Base-by-base conservation (phyloP, 2,329 filamentous ascomycete species). In the Lachnellula occidentalis region DNA sequence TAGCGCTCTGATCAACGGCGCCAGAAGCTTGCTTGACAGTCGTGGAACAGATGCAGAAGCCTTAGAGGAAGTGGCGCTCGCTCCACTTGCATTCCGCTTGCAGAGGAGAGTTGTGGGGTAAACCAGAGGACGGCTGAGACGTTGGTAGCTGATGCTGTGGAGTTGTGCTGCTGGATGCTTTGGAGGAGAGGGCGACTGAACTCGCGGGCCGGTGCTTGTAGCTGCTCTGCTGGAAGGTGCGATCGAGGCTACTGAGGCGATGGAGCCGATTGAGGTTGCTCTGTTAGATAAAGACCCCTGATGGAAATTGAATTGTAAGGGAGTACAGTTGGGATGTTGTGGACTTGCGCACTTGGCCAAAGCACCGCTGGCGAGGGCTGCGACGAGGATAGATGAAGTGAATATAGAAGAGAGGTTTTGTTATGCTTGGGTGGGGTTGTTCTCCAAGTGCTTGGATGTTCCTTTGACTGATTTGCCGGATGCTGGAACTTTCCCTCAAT, bases 311-410 rank as follows among this genome's bases (percentile, higher is more conserved):
- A 34, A 17, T 14, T 48, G 36, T 41, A n/a, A 50, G 19, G 2
- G 21, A n/a, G 11, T 22, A 27, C 36, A 37, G 12, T 45, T 34
- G 49, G 21, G 15, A 21, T 11, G 24, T 17, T 34, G 31, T 27
- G 21, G 34, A 45, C 53, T 45, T 53, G 52, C 55, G 50, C 43
- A 58, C 47, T 61, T 58, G 6, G 51, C 59, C 37, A 60, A 49
- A 21, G 45, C 48, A 42, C 48, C 50, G 34, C 52, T 46, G n/a
- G 56, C 56, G 37, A 48, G 51, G 24, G 48, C 36, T 8, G 55
- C 50, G 6, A 58, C 45, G 51, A 61, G 48, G 48, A 58, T 9
- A 39, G 50, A 52, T 48, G 58, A 58, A 42, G 39, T 27, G 36
- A 39, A 21, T 45, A 21, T 24, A 15, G 22, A 17, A 6, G 31